Percentiles rank a stretch among this genome's conserved stretches.
phyloP scores from a whole-genome alignment of 768 basidiomycete genomes.

The Mycena floridula region DNA sequence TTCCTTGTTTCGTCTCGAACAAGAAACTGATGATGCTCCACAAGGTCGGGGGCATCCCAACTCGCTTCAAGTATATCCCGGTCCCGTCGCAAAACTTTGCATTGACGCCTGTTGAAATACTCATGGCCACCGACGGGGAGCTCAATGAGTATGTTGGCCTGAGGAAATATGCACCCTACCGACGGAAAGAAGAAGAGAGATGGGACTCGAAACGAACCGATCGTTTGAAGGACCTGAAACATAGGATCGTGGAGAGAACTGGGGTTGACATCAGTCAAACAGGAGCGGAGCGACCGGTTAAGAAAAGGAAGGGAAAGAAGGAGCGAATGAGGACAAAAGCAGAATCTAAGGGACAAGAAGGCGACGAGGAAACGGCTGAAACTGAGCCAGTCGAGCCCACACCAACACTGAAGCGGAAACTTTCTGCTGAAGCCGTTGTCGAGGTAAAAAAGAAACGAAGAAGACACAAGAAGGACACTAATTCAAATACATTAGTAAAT shows the following conservation, averaged over 20 bases:
- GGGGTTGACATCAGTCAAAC: conserved; percentile 12
- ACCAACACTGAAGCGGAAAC: conserved; percentile 4
- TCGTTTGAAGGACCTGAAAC: conserved; percentile 68
- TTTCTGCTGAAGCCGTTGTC: not conserved
- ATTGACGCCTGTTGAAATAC: conserved; percentile 78
- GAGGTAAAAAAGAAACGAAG: not conserved
- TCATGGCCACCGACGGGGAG: conserved; percentile 88
- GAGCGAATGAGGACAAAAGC: conserved; percentile 52
- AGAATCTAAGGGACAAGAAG: conserved; percentile 9
- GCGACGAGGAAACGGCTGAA: conserved; percentile 8
- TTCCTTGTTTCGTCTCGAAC: no score
- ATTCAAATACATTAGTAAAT: not conserved
- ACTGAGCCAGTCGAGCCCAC: conserved; percentile 16
- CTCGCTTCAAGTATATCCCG: conserved; percentile 88
- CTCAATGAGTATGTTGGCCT: conserved; percentile 88
- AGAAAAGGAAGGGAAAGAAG: conserved; percentile 69
- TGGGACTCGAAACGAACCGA: conserved; percentile 64
- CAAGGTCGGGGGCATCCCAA: conserved; percentile 90
- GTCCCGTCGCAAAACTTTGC: conserved; percentile 57
- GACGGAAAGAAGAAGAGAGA: conserved; percentile 42
- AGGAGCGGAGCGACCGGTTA: conserved; percentile 24
- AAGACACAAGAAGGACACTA: no score
- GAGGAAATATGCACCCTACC: conserved; percentile 90
- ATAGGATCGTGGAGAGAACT: conserved; percentile 44
- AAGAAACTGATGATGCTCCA: no score